A percentile compares a stretch with the other conserved stretches of the same genome.
Evolutionary conservation across 805 yeast species (phyloP).

Genomic region (Yueomyces sp.): DNA sequence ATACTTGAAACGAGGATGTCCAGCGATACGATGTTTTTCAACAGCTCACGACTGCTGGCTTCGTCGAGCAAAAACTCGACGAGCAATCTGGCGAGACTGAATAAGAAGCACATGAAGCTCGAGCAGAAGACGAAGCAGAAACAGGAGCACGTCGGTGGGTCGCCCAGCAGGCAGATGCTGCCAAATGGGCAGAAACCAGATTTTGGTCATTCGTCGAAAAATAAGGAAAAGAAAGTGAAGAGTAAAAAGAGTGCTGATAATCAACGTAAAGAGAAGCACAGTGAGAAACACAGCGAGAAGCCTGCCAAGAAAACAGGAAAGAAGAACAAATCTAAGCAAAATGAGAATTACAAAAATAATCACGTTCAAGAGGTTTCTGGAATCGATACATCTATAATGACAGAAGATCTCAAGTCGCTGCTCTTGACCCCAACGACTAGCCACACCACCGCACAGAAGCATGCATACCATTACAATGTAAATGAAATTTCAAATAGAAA

Average conservation of each 20-base stretch:
- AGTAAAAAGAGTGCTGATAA: too few species aligned
- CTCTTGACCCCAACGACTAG: conserved; percentile 1
- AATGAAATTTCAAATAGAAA: too few species aligned
- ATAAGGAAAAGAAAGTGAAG: neutral
- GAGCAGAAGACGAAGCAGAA: conserved; percentile 1
- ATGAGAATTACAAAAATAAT: neutral
- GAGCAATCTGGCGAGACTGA: neutral
- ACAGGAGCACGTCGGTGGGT: neutral
- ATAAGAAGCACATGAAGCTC: conserved; percentile 1
- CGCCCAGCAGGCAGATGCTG: conserved; percentile 13
- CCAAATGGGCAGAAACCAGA: conserved; percentile 24
- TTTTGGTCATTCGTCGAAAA: conserved; percentile 13
- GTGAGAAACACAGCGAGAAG: neutral
- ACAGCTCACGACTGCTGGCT: conserved; percentile 3
- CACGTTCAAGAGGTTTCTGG: neutral
- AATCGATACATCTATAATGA: conserved; percentile 4
- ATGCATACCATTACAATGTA: too few species aligned
- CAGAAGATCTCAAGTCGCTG: conserved; percentile 7
- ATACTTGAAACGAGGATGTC: conserved; percentile 1
- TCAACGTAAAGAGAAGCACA: neutral
- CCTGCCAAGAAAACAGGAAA: neutral
- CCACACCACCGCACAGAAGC: neutral
- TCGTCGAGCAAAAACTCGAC: conserved; percentile 1
- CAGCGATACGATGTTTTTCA: conserved; percentile 3
- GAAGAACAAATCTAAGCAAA: neutral